Evolutionary conservation across 495 filamentous ascomycete genomes (phyloP).

Genomic region (Lophiostoma macrostomum): DNA sequence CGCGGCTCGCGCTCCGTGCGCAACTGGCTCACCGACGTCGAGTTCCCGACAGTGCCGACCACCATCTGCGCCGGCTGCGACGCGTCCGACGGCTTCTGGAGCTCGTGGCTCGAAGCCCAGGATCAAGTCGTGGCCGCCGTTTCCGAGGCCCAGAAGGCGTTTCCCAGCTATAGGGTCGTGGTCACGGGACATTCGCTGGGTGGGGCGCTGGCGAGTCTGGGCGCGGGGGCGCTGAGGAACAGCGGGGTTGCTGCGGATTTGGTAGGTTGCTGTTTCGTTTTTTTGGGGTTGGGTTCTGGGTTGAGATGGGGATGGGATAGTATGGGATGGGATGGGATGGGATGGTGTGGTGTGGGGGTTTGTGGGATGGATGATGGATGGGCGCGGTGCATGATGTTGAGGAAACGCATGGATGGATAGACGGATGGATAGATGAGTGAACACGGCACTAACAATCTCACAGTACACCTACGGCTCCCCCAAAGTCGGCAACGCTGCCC

Average conservation of each 20-base stretch:
- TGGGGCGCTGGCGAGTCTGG: slow-evolving; percentile 61
- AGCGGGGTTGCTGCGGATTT: slow-evolving; percentile 46
- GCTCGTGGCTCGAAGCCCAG: slow-evolving; percentile 50
- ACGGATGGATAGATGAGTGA: no score
- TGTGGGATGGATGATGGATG: no score
- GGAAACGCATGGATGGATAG: no score
- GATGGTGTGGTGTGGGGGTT: no score
- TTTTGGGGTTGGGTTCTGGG: not conserved
- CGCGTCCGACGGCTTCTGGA: slow-evolving; percentile 55
- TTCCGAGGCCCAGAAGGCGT: slow-evolving; percentile 33
- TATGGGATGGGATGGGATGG: no score
- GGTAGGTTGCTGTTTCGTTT: slow-evolving; percentile 19
- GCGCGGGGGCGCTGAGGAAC: slow-evolving; percentile 56
- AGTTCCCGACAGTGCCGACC: slow-evolving; percentile 42
- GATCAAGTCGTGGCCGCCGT: slow-evolving; percentile 46
- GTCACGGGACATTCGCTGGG: slow-evolving; percentile 69
- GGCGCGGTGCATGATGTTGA: no score
- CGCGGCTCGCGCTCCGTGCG: slow-evolving; percentile 60
- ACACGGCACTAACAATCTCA: not conserved
- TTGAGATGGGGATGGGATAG: no score
- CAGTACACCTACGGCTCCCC: slow-evolving; percentile 66
- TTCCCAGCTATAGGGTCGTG: slow-evolving; percentile 55
- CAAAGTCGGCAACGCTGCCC: slow-evolving; percentile 58
- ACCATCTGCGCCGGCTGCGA: slow-evolving; percentile 51
- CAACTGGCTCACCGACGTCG: slow-evolving; percentile 66